A percentile compares a stretch with the other conserved stretches of the same genome.
Conservation (phyloP, 2,329 filamentous ascomycete species). For the Ophiostoma triangulosporum region DNA sequence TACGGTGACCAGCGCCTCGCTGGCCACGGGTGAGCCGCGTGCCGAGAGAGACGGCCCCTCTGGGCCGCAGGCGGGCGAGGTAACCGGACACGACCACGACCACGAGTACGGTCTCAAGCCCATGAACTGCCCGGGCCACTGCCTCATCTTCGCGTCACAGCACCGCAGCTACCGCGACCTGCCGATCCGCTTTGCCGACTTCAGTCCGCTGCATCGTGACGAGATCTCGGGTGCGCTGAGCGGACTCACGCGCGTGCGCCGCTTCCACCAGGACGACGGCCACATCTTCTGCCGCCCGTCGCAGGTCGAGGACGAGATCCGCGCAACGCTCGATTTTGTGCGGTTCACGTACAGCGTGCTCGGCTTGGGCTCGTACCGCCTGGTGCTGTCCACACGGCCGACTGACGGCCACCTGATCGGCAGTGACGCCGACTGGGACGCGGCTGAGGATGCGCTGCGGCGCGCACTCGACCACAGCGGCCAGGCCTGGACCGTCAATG, state of each 20-base stretch:
- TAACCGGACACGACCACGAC: not conserved
- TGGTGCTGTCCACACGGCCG: constrained; percentile 69
- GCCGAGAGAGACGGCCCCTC: not conserved
- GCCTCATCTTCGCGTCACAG: constrained; percentile 70
- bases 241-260: constrained; percentile 79
- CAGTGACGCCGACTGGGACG: constrained; percentile 50
- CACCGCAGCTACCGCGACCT: constrained; percentile 81
- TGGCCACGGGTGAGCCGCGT: constrained; percentile 28
- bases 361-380: constrained; percentile 55
- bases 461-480: constrained; percentile 49
- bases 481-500: constrained; percentile 58
- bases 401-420: constrained; percentile 61
- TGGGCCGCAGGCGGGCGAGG: not conserved
- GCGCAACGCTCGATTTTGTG: constrained; percentile 60
- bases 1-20: constrained; percentile 50
- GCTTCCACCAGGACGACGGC: constrained; percentile 92
- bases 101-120: constrained; percentile 73
- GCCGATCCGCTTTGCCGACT: constrained; percentile 86
- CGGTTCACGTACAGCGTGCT: constrained; percentile 58
- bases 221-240: constrained; percentile 86
- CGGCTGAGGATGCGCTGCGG: constrained; percentile 53
- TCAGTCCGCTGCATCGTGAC: constrained; percentile 89
- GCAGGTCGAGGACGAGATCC: constrained; percentile 64
- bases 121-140: constrained; percentile 97
- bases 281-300: constrained; percentile 73